Evolutionary conservation across 2,329 filamentous ascomycete genomes (phyloP).

Genomic region (Drechslerella stenobrocha): DNA sequence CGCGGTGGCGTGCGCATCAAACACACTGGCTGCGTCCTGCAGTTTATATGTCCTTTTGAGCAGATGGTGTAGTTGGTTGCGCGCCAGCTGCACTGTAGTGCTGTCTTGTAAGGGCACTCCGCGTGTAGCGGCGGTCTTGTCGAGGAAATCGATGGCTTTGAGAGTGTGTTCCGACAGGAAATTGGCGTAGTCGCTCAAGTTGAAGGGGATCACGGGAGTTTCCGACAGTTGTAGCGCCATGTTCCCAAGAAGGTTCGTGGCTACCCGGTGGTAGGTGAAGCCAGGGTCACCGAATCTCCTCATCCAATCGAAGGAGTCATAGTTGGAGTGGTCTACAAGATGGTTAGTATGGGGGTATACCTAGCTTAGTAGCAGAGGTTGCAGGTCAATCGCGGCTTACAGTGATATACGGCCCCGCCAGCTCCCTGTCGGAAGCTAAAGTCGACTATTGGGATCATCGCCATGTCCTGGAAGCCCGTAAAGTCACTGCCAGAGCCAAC

Average conservation of each 20-base stretch:
- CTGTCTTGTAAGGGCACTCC: no score
- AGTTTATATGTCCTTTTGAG: slow-evolving; percentile 16
- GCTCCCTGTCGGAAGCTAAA: slow-evolving; percentile 65
- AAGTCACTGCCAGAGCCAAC: slow-evolving; percentile 73
- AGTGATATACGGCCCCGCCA: slow-evolving; percentile 57
- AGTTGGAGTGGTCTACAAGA: slow-evolving; percentile 78
- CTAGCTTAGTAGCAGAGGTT: no score
- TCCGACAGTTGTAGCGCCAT: slow-evolving; percentile 66
- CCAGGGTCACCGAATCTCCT: slow-evolving; percentile 71
- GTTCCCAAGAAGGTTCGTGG: slow-evolving; percentile 68
- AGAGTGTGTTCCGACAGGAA: slow-evolving; percentile 57
- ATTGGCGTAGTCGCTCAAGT: slow-evolving; percentile 60
- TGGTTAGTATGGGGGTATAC: slow-evolving; percentile 79
- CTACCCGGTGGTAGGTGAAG: slow-evolving; percentile 68
- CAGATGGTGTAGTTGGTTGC: slow-evolving; percentile 10
- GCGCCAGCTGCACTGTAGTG: slow-evolving; percentile 51
- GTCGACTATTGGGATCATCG: slow-evolving; percentile 72
- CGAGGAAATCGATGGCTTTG: slow-evolving; percentile 56
- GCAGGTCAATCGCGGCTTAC: slow-evolving; percentile 84
- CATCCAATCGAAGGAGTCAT: slow-evolving; percentile 90
- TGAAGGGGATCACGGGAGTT: slow-evolving; percentile 66
- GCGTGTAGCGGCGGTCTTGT: slow-evolving; percentile 53
- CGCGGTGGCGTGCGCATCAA: slow-evolving; percentile 16
- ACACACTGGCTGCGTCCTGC: slow-evolving; percentile 12
- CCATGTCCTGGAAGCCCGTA: slow-evolving; percentile 72